Evolutionary conservation across 768 basidiomycete species (phyloP).

Genomic region (Phaeotremella skinneri): DNA sequence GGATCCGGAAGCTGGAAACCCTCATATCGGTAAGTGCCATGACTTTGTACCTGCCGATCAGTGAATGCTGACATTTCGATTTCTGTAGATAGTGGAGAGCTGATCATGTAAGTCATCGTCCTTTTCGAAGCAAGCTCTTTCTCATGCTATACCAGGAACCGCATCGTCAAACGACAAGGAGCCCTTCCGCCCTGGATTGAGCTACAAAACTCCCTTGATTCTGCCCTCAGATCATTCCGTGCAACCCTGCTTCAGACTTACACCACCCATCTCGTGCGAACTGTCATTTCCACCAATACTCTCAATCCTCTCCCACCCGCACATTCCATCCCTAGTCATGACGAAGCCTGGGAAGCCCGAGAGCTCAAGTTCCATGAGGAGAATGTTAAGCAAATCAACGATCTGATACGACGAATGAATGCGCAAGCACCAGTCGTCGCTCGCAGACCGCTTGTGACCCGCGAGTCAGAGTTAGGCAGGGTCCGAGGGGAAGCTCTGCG

Average conservation of each 20-base stretch:
- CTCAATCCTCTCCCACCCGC: conserved; percentile 53
- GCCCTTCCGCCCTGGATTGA: conserved; percentile 85
- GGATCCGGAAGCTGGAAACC: conserved; percentile 59
- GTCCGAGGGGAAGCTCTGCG: conserved; percentile 29
- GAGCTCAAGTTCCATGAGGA: conserved; percentile 68
- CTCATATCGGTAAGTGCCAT: conserved; percentile 57
- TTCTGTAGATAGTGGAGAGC: conserved; percentile 64
- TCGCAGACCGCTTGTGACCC: conserved; percentile 63
- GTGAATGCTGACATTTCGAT: conserved; percentile 4
- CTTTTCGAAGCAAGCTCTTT: not conserved
- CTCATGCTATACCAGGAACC: conserved; percentile 54
- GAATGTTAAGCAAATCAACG: conserved; percentile 69
- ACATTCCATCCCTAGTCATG: conserved; percentile 48
- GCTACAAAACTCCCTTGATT: conserved; percentile 72
- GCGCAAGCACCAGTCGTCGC: conserved; percentile 74
- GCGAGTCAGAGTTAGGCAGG: conserved; percentile 59
- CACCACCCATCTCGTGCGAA: conserved; percentile 71
- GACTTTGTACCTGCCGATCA: not conserved
- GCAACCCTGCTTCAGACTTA: conserved; percentile 65
- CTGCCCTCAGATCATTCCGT: conserved; percentile 63
- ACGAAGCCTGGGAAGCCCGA: conserved; percentile 67
- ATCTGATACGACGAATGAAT: conserved; percentile 74
- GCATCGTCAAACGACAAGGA: conserved; percentile 77
- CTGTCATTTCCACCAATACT: conserved; percentile 48
- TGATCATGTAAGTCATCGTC: conserved; percentile 58